Percentiles rank a stretch among this genome's conserved stretches.
These are phyloP conservation scores for Botrytis paeoniae DNA, from an alignment of 2,329 filamentous ascomycete genomes.

Conservation along the genomic window DNA sequence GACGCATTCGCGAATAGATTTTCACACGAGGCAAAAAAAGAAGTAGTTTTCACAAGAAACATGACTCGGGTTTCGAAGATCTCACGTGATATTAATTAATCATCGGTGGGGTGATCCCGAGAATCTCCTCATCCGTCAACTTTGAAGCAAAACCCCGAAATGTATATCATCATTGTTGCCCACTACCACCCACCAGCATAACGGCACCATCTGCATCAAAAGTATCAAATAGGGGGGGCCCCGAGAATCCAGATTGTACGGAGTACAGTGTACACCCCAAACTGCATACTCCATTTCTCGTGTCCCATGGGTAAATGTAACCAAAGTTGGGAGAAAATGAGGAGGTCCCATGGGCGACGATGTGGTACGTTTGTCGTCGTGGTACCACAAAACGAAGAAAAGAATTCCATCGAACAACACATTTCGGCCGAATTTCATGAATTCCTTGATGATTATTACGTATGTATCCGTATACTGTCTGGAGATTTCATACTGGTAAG, in stretches of 20 bases:
- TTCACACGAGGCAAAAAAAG: not conserved
- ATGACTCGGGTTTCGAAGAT: not conserved
- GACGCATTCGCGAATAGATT: not conserved
- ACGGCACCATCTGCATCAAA: conserved; percentile 1
- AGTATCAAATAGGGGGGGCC: not conserved
- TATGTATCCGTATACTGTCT: not conserved
- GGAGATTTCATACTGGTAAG: not conserved
- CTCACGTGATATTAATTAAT: not conserved
- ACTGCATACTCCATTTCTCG: conserved; percentile 8
- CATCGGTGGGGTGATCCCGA: not conserved
- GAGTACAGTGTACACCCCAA: not conserved
- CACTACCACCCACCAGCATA: not conserved
- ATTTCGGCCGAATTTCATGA: conserved; percentile 7
- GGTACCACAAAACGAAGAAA: conserved; percentile 10
- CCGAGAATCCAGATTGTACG: not conserved
- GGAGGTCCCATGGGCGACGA: conserved; percentile 14
- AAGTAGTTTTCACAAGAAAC: not conserved
- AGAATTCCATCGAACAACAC: not conserved
- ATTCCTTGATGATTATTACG: conserved; percentile 4
- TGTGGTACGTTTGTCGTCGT: not conserved
- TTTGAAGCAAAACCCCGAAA: not conserved
- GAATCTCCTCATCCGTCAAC: not conserved
- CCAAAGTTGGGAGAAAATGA: conserved; percentile 12
- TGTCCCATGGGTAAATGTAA: conserved; percentile 2
- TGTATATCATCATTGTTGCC: not conserved